Base-by-base conservation (phyloP, 345 rosid genomes). In the Dipteronia sinensis region DNA sequence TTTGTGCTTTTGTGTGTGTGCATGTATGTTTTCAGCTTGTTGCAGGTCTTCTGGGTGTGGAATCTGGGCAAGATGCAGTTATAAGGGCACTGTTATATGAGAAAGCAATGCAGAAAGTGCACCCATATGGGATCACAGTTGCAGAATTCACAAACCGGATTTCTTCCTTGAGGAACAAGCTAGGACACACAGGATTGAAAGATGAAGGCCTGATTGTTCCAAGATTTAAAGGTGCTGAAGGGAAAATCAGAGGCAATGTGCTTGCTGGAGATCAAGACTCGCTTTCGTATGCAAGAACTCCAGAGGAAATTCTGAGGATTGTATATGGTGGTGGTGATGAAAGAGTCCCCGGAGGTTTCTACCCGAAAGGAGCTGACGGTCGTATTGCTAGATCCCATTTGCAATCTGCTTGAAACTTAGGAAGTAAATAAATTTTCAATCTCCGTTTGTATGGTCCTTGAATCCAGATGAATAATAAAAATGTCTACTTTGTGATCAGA, bases 51-150 rank as follows among this genome's bases (percentile, higher is more conserved):
- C 79, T 92, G 62, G 98, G 91, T 0, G 93, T 90, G 49, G 91
- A 93, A 81, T 84, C 97, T 0, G 98, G 97, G 7, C 98, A 92
- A 71, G 98, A 93, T 29, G 98, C 95, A 0, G 88, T 92, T 7
- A 90, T 95, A 56, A 67, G 95, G 73, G 78, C 86, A 71, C 55
- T 93, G 79, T 76, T 95, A 22, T 92, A 88, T 63, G 84, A 86
- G 71, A 67, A 58, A 11, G 87, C 86, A 0, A 0, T 2, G 2
- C 20, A 61, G 71, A 72, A 66, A n/a, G 94, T 90, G 61, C 31
- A 53, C 2, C 88, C 90, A 2, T 86, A 87, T 51, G 65, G 73
- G 49, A 72, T 80, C 27, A 79, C 86, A 3, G 90, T 89, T 16
- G 86, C 87, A 7, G 87, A 80, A 69, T 87, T 89, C 86, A 83